Base-by-base conservation (phyloP, 2,329 filamentous ascomycete species). In the Alternaria ventricosa region DNA sequence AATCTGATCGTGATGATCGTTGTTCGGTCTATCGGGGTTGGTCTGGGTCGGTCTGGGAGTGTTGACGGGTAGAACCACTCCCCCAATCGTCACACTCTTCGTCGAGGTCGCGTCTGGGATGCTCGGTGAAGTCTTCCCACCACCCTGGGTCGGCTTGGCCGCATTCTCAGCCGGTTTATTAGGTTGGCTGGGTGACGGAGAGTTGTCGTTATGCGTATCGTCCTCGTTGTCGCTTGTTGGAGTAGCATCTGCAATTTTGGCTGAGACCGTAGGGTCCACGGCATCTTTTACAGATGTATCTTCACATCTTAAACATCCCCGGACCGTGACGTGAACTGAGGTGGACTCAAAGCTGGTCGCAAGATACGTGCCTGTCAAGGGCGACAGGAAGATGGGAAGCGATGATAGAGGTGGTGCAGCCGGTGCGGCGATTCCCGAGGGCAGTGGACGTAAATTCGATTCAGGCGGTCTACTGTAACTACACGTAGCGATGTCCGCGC, bases 401-500 rank as follows among this genome's bases (percentile, higher is more conserved):
- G 43, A 12, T 33, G 50, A 4, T 43, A 20, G 20, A 18, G 28
- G 5, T 13, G 57, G 30, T 15, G 23, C 8, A 7, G 15, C 20
- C 5, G 51, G 57, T 9, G 43, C 12, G 12, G 23, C 50, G 20
- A 4, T 15, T 25, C 36, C 28, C 11, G 43, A 45, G 5, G 46
- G 23, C 20, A 5, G 27, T 27, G 36, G 56, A 25, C 15, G 66
- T 13, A 36, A 43, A 15, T 12, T 43, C 8, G 45, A 60, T 15
- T 22, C 11, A 5, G 55, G 10, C 5, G 55, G 22, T 12, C 50
- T 56, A n/a, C 55, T 47, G 22, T 53, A 25, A 15, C 60, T 75
- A 63, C 77, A 79, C 2, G 74, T 76, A 18, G 71, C 70, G 18
- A 78, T 74, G 60, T 79, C 66, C 7, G 71, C 68, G 5, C 74